These are phyloP conservation scores for Hanseniaspora lindneri DNA, from an alignment of 805 yeast species.

Conservation along the genomic window DNA sequence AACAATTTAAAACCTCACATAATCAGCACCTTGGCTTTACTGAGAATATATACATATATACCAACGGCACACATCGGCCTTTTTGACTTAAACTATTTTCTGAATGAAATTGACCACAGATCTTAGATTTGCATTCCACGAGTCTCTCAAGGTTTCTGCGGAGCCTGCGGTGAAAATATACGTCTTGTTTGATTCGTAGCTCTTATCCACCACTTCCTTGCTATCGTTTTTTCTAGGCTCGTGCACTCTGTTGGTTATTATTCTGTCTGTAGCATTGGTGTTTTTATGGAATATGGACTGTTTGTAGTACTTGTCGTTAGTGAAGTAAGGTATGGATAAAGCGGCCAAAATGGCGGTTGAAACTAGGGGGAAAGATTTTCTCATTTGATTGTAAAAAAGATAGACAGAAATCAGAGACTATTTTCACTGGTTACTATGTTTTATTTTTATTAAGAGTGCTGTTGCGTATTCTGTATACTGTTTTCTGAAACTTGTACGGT, in stretches of 20 bases:
- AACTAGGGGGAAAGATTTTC: neutral
- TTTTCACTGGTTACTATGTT: too few relatives aligned
- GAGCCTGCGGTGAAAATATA: neutral
- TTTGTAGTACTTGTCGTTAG: constrained; percentile 2
- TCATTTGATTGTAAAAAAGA: neutral
- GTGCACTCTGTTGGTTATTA: constrained; percentile 3
- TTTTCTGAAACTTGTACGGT: too few relatives aligned
- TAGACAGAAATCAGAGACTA: too few relatives aligned
- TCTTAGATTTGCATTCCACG: neutral
- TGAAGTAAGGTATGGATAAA: constrained; percentile 1
- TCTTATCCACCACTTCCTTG: neutral
- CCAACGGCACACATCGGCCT: neutral
- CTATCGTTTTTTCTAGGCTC: neutral
- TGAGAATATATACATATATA: too few relatives aligned
- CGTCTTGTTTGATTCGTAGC: neutral
- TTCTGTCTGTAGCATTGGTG: neutral
- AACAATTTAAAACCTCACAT: too few relatives aligned
- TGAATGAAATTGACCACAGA: neutral
- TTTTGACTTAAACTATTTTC: neutral
- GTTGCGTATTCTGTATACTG: too few relatives aligned
- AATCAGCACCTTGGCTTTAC: too few relatives aligned
- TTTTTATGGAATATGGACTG: constrained; percentile 3
- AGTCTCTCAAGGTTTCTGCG: neutral
- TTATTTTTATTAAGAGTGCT: too few relatives aligned
- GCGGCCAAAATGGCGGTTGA: neutral